Base-by-base conservation (phyloP, 805 yeast genomes). In the Cyberlindnera mrakii region DNA sequence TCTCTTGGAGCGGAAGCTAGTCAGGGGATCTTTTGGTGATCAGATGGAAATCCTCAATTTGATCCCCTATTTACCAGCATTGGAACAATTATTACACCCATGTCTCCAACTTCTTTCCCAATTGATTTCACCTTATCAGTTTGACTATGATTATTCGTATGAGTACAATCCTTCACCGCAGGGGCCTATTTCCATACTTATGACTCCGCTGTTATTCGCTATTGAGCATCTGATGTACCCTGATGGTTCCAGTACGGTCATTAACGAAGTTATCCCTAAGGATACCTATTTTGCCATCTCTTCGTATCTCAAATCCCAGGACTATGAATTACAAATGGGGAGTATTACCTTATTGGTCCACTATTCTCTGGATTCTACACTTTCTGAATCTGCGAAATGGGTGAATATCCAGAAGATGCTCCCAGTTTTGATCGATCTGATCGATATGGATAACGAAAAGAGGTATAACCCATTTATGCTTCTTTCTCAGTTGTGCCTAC, bases 401-500 rank as follows among this genome's bases (percentile, higher is more conserved):
- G 30, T 30, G 3, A 53, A 53, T 37, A 48, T 49, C 8, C 32
- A 40, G 31, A 57, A 57, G 33, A 13, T 55, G 1, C 29, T 57
- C 7, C 61, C 61, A 3, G 50, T 51, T 30, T 34, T 57, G 37
- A 41, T 57, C 13, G 53, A 54, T 29, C 35, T 55, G 33, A 50
- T 53, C n/a, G 50, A 49, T 11, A 36, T 52, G 8, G 46, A 46
- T 30, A 53, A 54, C 10, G 47, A 45, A 16, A 49, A 50, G 30
- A 46, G 46, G 8, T 54, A 51, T 39, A 55, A 57, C 27, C 70
- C 72, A 6, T 46, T 66, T 6, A 57, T 58, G 40, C 51, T 65
- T 9, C 37, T 68, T 13, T 64, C 70, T 1, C 57, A 56, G 31
- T 51, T 68, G 2, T 60, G 67, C 7, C 54, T 63, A 31, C 55